Conservation (phyloP, 768 basidiomycete genomes). For the Tulasnella sp. region DNA sequence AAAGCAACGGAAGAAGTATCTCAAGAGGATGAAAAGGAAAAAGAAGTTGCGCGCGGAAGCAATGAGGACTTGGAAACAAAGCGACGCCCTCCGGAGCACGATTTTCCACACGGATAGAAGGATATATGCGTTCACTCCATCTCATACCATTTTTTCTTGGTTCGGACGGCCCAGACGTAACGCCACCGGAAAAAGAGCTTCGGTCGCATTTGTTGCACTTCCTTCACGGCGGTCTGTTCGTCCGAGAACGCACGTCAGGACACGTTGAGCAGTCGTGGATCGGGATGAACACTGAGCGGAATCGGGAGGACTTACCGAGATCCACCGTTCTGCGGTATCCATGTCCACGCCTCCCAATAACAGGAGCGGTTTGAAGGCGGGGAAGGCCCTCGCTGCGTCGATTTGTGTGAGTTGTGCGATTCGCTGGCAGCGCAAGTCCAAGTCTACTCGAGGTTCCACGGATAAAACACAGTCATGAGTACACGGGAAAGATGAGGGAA, state of each 20-base stretch:
- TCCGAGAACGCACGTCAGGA: background rate
- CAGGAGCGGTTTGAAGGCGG: background rate
- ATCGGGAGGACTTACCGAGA: background rate
- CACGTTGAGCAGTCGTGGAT: background rate
- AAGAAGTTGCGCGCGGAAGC: no score
- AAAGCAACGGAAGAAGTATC: background rate
- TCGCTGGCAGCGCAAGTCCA: slow-evolving; percentile 2
- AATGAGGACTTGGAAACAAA: no score
- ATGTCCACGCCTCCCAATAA: background rate
- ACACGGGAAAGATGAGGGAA: background rate
- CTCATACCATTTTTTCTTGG: background rate
- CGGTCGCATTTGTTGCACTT: slow-evolving; percentile 7
- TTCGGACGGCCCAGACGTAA: slow-evolving; percentile 6
- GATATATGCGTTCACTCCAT: background rate
- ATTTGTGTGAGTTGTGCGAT: background rate
- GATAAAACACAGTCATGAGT: background rate
- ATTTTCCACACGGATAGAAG: background rate
- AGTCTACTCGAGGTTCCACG: no score
- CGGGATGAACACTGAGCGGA: background rate
- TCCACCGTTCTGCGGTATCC: background rate
- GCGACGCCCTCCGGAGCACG: no score
- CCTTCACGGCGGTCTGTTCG: background rate
- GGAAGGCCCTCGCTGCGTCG: background rate
- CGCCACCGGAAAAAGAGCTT: slow-evolving; percentile 4
- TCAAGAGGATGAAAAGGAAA: background rate